phyloP scores from a whole-genome alignment of 805 yeast species.

The Blastobotrys terrestris region DNA sequence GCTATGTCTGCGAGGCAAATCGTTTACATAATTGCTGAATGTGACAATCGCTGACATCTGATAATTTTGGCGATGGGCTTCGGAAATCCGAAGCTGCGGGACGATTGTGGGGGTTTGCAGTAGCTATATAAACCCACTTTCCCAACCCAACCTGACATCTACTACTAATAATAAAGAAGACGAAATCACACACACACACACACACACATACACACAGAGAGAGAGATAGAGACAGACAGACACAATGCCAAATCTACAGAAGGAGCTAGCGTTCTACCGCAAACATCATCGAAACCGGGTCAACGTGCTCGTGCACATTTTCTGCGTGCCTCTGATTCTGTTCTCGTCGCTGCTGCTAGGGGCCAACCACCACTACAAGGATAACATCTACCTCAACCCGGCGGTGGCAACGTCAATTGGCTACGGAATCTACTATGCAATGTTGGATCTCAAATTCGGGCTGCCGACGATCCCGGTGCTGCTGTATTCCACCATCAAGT shows the following conservation, averaged over 20 bases:
- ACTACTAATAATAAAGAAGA: too few species aligned
- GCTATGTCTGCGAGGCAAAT: too few species aligned
- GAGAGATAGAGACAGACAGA: too few species aligned
- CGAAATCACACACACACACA: too few species aligned
- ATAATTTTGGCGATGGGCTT: too few species aligned
- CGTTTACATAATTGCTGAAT: too few species aligned
- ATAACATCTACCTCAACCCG: conserved; percentile 32
- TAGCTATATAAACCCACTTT: too few species aligned
- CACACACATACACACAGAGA: too few species aligned
- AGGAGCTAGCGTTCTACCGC: conserved; percentile 56
- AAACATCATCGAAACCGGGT: conserved; percentile 38
- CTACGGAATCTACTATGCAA: conserved; percentile 54
- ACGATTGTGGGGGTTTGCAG: too few species aligned
- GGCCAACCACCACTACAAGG: conserved; percentile 20
- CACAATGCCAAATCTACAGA: conserved; percentile 32
- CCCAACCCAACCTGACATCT: too few species aligned
- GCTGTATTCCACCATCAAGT: conserved; percentile 23
- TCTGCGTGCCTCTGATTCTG: conserved; percentile 75
- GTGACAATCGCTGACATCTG: too few species aligned
- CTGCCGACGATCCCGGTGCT: conserved; percentile 39
- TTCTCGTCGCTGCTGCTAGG: conserved; percentile 44
- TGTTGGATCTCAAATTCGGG: conserved; percentile 50
- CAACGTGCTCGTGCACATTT: conserved; percentile 71
- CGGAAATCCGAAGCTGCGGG: too few species aligned
- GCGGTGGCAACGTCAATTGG: conserved; percentile 42